These are phyloP conservation scores for Andrographis paniculata DNA, from an alignment of 305 asterid genomes.

Conservation along the genomic window DNA sequence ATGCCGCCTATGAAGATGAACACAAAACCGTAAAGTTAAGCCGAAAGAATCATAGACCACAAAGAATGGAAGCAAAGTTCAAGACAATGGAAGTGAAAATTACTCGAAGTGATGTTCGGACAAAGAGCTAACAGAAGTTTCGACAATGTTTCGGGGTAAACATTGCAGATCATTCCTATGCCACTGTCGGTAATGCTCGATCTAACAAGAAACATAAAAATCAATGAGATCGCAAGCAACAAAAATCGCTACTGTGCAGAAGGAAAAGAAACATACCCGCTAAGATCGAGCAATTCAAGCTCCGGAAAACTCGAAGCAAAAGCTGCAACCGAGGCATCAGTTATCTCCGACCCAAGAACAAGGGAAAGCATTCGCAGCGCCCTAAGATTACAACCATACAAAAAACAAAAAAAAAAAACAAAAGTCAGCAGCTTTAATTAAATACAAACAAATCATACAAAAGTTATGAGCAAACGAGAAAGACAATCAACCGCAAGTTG, in stretches of 20 bases:
- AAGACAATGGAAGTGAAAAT: conserved; percentile 19
- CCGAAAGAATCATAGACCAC: background rate
- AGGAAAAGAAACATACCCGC: conserved; percentile 59
- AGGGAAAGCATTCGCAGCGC: conserved; percentile 90
- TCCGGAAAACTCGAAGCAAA: conserved; percentile 72
- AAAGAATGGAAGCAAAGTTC: background rate
- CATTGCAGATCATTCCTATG: conserved; percentile 95
- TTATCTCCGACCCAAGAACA: conserved; percentile 80
- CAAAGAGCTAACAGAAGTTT: conserved; percentile 86
- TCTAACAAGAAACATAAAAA: conserved; percentile 24
- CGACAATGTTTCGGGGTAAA: conserved; percentile 67
- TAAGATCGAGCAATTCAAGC: conserved; percentile 87
- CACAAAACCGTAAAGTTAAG: background rate
- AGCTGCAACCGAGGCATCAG: conserved; percentile 97
- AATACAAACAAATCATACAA: conserved; percentile 48
- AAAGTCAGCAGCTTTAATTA: conserved; percentile 40
- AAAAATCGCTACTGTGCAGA: background rate
- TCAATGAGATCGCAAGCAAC: background rate
- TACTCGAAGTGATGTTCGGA: conserved; percentile 94
- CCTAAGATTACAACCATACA: conserved; percentile 24
- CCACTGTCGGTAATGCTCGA: conserved; percentile 92
- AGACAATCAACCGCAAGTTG: conserved; percentile 82
- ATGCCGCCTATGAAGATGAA: conserved; percentile 59
- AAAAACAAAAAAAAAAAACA: too few relatives aligned
- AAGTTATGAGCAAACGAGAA: too few relatives aligned